Conservation (phyloP, 768 basidiomycete genomes). For the Amanita inopinata region DNA sequence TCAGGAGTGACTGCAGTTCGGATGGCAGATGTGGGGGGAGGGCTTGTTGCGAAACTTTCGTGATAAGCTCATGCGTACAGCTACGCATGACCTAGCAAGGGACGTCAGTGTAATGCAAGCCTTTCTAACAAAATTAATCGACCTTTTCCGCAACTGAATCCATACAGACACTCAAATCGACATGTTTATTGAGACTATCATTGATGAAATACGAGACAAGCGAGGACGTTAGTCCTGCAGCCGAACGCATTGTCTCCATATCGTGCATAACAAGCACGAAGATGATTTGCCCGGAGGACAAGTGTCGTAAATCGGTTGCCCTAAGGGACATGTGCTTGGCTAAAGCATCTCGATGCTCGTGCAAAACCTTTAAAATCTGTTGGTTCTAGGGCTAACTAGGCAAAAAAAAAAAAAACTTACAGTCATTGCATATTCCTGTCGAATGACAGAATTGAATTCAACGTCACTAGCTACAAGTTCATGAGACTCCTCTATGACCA, state of each 20-base stretch:
- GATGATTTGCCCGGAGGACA: constrained; percentile 77
- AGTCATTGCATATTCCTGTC: constrained; percentile 74
- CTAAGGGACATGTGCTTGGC: constrained; percentile 57
- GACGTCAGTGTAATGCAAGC: constrained; percentile 6
- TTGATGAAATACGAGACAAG: constrained; percentile 85
- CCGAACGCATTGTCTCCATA: constrained; percentile 79
- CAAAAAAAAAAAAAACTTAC: constrained; percentile 29
- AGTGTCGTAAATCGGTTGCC: constrained; percentile 55
- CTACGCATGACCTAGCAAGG: constrained; percentile 61
- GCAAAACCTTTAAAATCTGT: constrained; percentile 44
- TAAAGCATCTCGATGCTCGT: constrained; percentile 57
- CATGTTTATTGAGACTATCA: constrained; percentile 68
- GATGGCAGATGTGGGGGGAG: constrained; percentile 57
- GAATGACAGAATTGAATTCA: constrained; percentile 86
- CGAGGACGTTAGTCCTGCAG: constrained; percentile 70
- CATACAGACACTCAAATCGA: constrained; percentile 64
- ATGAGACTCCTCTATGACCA: constrained; percentile 73
- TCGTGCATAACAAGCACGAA: constrained; percentile 82
- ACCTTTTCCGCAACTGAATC: constrained; percentile 84
- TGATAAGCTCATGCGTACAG: constrained; percentile 62
- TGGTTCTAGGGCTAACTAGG: background rate
- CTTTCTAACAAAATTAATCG: constrained; percentile 2
- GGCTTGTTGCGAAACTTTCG: constrained; percentile 70
- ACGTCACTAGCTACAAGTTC: constrained; percentile 82
- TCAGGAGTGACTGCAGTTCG: constrained; percentile 69